Percentiles rank a stretch among this genome's conserved stretches.
phyloP scores from a whole-genome alignment of 2,329 filamentous ascomycete species.

The Fusarium irregulare region DNA sequence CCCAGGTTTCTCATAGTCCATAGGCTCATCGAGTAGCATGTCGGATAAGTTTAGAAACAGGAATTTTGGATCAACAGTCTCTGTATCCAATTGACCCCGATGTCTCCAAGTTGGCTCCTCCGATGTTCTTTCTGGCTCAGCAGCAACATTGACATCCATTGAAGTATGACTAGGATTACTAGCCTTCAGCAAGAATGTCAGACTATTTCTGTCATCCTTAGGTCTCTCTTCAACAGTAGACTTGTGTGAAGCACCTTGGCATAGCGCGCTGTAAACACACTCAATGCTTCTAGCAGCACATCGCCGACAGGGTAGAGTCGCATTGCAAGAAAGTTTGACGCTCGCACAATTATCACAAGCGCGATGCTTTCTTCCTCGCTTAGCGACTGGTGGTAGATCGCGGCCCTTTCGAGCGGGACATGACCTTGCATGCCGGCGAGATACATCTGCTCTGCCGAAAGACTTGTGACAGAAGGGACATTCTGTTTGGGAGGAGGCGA shows the following conservation, averaged over 20 bases:
- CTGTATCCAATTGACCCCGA: background rate
- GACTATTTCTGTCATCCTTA: background rate
- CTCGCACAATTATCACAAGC: conserved; percentile 27
- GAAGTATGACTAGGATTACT: conserved; percentile 13
- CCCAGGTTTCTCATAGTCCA: rapidly evolving
- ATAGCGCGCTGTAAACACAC: conserved; percentile 26
- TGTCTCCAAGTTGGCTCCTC: conserved; percentile 15
- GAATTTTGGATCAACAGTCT: conserved; percentile 14
- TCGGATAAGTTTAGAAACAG: conserved; percentile 21
- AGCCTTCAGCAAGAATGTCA: conserved; percentile 15
- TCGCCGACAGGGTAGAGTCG: background rate
- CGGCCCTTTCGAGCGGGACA: conserved; percentile 15
- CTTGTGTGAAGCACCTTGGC: conserved; percentile 10
- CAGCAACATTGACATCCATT: conserved; percentile 8
- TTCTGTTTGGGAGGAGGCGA: rapidly evolving
- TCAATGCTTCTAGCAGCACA: background rate
- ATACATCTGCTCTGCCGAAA: conserved; percentile 27
- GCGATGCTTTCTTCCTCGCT: conserved; percentile 25
- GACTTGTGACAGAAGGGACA: conserved; percentile 31
- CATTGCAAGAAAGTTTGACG: background rate
- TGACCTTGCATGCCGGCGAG: conserved; percentile 22
- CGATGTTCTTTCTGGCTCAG: conserved; percentile 15
- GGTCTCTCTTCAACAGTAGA: background rate
- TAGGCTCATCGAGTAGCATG: conserved; percentile 11
- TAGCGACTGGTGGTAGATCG: conserved; percentile 14